These are phyloP conservation scores for Penicillium herquei DNA, from an alignment of 495 filamentous ascomycete species.

Conservation along the genomic window DNA sequence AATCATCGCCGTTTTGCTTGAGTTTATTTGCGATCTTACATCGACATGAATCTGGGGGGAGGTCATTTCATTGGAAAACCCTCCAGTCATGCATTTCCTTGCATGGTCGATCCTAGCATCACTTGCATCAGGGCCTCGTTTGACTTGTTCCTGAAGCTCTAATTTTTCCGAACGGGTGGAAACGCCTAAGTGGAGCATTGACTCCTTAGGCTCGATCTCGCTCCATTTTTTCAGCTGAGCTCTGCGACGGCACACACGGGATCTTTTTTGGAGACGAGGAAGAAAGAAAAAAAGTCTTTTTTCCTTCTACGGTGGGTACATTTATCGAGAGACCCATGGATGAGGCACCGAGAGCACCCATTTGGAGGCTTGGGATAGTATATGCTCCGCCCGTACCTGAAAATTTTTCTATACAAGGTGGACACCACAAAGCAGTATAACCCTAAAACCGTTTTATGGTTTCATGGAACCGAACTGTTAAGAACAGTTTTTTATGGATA, in stretches of 20 bases:
- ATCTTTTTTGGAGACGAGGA: constrained; percentile 9
- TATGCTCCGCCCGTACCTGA: background rate
- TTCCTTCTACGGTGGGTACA: constrained; percentile 4
- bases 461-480: constrained; percentile 1
- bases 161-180: constrained; percentile 37
- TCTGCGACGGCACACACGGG: constrained; percentile 21
- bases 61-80: constrained; percentile 5
- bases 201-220: constrained; percentile 37
- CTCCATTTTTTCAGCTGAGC: constrained; percentile 23
- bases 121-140: constrained; percentile 25
- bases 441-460: constrained; percentile 3
- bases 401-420: constrained; percentile 6
- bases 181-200: constrained; percentile 19
- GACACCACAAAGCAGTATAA: background rate
- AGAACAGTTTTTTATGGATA: background rate
- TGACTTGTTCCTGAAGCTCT: constrained; percentile 22
- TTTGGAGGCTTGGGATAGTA: constrained; percentile 1
- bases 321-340: constrained; percentile 27
- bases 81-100: constrained; percentile 16
- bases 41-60: no score
- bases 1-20: background rate
- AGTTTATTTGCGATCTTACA: constrained; percentile 5
- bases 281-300: constrained; percentile 10
- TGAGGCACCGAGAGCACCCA: constrained; percentile 15
- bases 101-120: constrained; percentile 23